These are phyloP conservation scores for Sclerotinia minor DNA, from an alignment of 2,329 filamentous ascomycete genomes.

Conservation along the genomic window DNA sequence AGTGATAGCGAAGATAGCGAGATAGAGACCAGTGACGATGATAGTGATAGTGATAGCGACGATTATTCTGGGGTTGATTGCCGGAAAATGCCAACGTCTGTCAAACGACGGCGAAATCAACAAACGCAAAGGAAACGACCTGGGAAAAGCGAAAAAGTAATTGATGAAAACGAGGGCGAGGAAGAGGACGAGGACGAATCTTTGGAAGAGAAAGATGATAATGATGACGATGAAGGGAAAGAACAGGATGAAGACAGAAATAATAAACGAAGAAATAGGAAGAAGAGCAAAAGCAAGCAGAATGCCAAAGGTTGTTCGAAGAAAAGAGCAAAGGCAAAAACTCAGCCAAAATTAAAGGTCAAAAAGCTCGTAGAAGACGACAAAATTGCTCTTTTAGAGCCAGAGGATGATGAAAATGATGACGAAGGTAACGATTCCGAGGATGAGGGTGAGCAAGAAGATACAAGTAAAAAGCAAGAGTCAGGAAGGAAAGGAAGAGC, in stretches of 20 bases:
- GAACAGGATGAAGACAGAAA: not conserved
- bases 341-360: not conserved
- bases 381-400: conserved; percentile 8
- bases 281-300: not conserved
- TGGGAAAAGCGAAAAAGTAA: not conserved
- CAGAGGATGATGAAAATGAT: conserved; percentile 1
- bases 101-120: not conserved
- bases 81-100: not conserved
- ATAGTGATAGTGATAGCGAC: not conserved
- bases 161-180: not conserved
- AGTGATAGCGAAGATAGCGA: conserved; percentile 13
- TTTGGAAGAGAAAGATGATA: not conserved
- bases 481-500: not conserved
- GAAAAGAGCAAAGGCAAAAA: not conserved
- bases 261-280: not conserved
- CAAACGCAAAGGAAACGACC: not conserved
- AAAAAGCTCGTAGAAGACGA: conserved; percentile 13
- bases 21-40: not conserved
- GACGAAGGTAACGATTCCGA: not conserved
- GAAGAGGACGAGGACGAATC: conserved; percentile 2
- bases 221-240: not conserved
- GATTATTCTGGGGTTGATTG: not conserved
- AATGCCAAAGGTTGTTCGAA: not conserved
- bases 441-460: not conserved
- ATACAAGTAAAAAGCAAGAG: not conserved